Evolutionary conservation across 1,284 basidiomycete species (phyloP), one percentile per base, ranked within the genome.

Genomic region (Sporisorium sorghi): DNA sequence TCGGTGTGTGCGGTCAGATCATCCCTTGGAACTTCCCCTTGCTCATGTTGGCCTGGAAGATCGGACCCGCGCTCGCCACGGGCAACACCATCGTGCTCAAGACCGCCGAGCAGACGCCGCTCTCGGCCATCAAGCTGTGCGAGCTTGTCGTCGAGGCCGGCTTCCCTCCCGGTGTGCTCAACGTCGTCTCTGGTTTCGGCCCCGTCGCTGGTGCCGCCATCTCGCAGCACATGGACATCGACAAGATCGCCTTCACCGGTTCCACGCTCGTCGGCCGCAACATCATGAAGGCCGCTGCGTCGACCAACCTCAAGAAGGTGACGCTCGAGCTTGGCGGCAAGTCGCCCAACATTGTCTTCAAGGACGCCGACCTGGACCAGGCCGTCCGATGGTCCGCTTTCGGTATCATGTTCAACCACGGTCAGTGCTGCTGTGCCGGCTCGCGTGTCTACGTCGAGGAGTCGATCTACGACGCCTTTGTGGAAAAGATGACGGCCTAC

Each of bases 291-390:
- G 86, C 87, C 0, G 93, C 94, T 0, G 93, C 93, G 8, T 93
- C 92, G 10, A 92, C 94, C 85, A 90, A 91, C 57, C 86, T 97
- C 23, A 93, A 93, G 0, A 93, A 94, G 0, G 87, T 92, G n/a
- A 91, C 92, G 8, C 89, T 94, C 47, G 94, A 85, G 85, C 87
- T 92, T 9, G 91, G 91, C 42, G 91, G 91, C 56, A 96, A 96
- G 86, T 92, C 90, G 19, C 93, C 94, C 2, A 91, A 90, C n/a
- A 88, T 95, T 74, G 86, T 96, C 57, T 91, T 94, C 80, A 87
- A 90, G 1, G 87, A 87, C 48, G 87, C 87, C 32, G 86, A 86
- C 57, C 65, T 88, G 30, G 81, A 81, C 62, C 85, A 85, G 70
- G 83, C 85, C 15, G 86, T 84, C 32, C 80, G 80, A 49, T 88